Percentiles rank a stretch among this genome's conserved stretches.
These are phyloP conservation scores for Aureobasidium uvarum DNA, from an alignment of 2,329 filamentous ascomycete species.

Conservation along the genomic window DNA sequence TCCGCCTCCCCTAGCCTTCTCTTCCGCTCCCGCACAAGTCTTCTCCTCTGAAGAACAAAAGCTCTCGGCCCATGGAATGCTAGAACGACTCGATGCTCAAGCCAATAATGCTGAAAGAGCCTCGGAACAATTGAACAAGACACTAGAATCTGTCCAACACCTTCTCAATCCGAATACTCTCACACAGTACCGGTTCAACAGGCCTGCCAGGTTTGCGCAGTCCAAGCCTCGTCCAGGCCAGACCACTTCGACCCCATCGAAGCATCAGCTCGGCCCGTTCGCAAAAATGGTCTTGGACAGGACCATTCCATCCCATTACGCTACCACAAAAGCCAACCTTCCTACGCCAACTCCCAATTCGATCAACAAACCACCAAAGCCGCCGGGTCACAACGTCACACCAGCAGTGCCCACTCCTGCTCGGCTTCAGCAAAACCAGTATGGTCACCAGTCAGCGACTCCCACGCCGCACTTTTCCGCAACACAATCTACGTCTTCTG, in stretches of 20 bases:
- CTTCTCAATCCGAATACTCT: constrained; percentile 70
- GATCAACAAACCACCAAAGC: neutral
- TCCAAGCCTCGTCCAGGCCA: constrained; percentile 3
- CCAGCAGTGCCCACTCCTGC: neutral
- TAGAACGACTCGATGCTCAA: constrained; percentile 71
- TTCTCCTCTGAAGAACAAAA: constrained; percentile 47
- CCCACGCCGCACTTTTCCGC: neutral
- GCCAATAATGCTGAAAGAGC: constrained; percentile 57
- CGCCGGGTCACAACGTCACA: neutral
- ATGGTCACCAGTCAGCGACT: neutral
- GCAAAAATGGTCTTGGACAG: constrained; percentile 53
- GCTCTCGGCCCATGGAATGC: constrained; percentile 50
- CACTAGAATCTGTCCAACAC: constrained; percentile 70
- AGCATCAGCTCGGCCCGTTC: constrained; percentile 50
- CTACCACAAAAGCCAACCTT: constrained; percentile 7
- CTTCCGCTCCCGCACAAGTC: constrained; percentile 41
- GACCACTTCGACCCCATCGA: constrained; percentile 21
- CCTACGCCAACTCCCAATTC: neutral
- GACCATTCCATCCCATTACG: constrained; percentile 30
- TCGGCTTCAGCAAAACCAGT: neutral
- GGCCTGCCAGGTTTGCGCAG: constrained; percentile 18
- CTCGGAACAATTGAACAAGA: constrained; percentile 67
- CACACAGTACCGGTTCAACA: constrained; percentile 54
- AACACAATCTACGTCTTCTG: neutral
- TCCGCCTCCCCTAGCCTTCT: constrained; percentile 46